phyloP scores from a whole-genome alignment of 768 basidiomycete species.

The Rhizopogon vinicolor region DNA sequence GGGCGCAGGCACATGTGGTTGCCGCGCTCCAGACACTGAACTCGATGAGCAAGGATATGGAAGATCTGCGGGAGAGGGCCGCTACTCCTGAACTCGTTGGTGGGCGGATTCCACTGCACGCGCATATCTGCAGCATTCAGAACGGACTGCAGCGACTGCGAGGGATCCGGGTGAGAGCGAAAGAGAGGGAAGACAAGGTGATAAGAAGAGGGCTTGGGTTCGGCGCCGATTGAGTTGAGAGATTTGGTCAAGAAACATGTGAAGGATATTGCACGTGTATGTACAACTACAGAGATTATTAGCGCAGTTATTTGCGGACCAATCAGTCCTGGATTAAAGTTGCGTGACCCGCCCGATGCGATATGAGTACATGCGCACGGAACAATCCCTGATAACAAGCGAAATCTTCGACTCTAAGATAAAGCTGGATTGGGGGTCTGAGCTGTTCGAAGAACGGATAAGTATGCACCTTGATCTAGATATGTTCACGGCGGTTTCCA shows the following conservation, averaged over 20 bases:
- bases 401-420: background rate
- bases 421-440: background rate
- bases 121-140: conserved; percentile 71
- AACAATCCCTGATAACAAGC: too few species aligned
- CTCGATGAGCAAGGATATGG: conserved; percentile 68
- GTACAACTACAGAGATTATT: background rate
- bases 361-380: background rate
- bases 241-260: too few species aligned
- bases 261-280: too few species aligned
- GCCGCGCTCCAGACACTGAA: conserved; percentile 58
- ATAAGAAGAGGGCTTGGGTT: conserved; percentile 18
- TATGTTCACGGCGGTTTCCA: background rate
- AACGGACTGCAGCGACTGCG: conserved; percentile 52
- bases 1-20: conserved; percentile 61
- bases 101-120: conserved; percentile 56
- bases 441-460: too few species aligned
- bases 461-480: background rate
- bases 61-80: conserved; percentile 71
- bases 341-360: background rate
- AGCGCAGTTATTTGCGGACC: background rate
- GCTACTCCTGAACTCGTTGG: conserved; percentile 62
- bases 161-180: conserved; percentile 51
- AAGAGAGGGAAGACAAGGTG: conserved; percentile 37
- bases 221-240: conserved; percentile 3
- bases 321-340: background rate